Percentiles rank a stretch among this genome's conserved stretches.
Evolutionary conservation across 208 protist genomes (phyloP).

Genomic region (Naegleria lovaniensis): DNA sequence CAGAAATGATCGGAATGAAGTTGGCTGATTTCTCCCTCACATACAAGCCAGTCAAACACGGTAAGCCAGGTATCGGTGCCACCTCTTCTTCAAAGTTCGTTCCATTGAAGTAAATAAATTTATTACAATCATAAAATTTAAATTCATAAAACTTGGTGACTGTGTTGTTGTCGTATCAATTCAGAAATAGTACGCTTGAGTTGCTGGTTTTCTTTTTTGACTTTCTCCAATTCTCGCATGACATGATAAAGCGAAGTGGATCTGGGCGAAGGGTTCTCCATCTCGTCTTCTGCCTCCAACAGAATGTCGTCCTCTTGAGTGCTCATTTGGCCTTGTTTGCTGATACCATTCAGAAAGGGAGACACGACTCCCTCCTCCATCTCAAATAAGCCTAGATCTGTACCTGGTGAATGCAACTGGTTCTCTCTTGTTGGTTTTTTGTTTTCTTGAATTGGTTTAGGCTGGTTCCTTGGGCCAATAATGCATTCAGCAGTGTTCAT

Average conservation of each 20-base stretch:
- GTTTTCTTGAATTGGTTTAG: no score
- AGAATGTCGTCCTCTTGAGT: no score
- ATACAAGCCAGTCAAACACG: slow-evolving; percentile 98
- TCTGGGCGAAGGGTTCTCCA: no score
- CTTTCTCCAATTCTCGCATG: no score
- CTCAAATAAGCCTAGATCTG: neutral
- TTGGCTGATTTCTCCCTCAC: slow-evolving; percentile 99
- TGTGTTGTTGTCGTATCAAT: neutral
- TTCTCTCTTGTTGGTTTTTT: no score
- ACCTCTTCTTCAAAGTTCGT: slow-evolving; percentile 82
- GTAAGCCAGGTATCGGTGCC: slow-evolving; percentile 96
- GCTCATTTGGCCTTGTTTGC: neutral
- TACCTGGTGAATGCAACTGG: no score
- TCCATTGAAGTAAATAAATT: slow-evolving; percentile 60
- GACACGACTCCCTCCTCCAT: neutral
- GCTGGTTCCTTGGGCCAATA: no score
- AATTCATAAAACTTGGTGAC: neutral
- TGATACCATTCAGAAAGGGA: neutral
- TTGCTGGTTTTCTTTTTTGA: neutral
- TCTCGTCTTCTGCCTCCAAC: no score
- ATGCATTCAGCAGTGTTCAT: no score
- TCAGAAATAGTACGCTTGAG: neutral
- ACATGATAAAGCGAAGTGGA: no score
- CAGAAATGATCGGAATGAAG: slow-evolving; percentile 99
- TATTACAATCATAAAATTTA: neutral